Conservation (phyloP, 2,329 filamentous ascomycete species). For the Exophiala phaeomuriformis region DNA sequence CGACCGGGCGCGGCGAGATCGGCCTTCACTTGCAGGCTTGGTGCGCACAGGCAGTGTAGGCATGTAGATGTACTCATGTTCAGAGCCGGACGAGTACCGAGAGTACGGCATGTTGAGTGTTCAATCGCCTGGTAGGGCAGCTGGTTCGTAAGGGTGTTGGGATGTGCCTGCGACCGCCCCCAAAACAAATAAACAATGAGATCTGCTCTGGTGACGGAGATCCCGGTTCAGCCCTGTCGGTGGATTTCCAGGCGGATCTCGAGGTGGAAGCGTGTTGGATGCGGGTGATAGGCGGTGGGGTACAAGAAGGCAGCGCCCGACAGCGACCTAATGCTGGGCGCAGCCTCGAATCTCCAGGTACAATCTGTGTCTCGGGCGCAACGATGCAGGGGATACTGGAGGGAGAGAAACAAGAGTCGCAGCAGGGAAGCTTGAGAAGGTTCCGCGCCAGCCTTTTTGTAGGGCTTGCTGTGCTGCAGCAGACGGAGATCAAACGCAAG, state of each 20-base stretch:
- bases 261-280: background rate
- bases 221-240: conserved; percentile 3
- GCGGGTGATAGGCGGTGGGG: conserved; percentile 13
- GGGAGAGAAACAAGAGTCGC: conserved; percentile 1
- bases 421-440: conserved; percentile 7
- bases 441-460: background rate
- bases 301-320: conserved; percentile 3
- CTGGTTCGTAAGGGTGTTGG: background rate
- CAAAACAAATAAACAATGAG: background rate
- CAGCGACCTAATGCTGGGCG: background rate
- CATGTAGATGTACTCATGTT: conserved; percentile 22
- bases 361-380: background rate
- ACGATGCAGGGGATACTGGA: background rate
- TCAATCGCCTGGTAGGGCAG: background rate
- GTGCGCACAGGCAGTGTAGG: conserved; percentile 21
- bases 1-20: conserved; percentile 13
- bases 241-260: background rate
- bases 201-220: background rate
- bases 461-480: background rate
- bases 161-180: background rate
- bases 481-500: background rate
- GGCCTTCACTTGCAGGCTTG: conserved; percentile 13
- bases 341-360: background rate
- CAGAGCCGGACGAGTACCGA: conserved; percentile 15
- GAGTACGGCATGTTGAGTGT: conserved; percentile 10